phyloP scores from a whole-genome alignment of 2,329 filamentous ascomycete species.

The Nothophaeocryptopus gaeumannii region DNA sequence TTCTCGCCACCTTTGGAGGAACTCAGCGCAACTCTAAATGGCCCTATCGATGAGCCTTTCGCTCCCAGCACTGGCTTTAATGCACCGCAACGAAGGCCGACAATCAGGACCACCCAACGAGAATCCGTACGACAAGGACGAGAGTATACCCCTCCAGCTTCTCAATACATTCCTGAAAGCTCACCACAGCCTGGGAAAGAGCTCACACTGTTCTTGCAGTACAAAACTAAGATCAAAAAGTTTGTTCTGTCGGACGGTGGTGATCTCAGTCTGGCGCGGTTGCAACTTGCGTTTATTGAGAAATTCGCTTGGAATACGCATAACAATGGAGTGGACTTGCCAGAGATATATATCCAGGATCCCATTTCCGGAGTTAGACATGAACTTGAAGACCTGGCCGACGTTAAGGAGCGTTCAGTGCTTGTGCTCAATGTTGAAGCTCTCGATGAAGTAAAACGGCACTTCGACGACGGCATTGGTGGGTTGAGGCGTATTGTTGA shows the following conservation, averaged over 20 bases:
- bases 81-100: conserved; percentile 14
- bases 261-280: conserved; percentile 78
- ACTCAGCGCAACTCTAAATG: conserved; percentile 34
- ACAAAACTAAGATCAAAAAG: conserved; percentile 96
- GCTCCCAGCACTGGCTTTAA: conserved; percentile 14
- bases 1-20: conserved; percentile 28
- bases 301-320: conserved; percentile 99
- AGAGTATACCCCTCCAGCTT: conserved; percentile 39
- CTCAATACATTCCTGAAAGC: conserved; percentile 47
- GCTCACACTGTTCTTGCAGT: conserved; percentile 89
- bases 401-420: conserved; percentile 92
- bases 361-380: conserved; percentile 93
- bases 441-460: conserved; percentile 91
- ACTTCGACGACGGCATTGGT: conserved; percentile 88
- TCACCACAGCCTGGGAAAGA: conserved; percentile 79
- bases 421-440: conserved; percentile 92
- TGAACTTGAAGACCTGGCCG: conserved; percentile 86
- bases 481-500: conserved; percentile 80
- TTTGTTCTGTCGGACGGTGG: conserved; percentile 83
- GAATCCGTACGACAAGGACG: conserved; percentile 19
- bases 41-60: conserved; percentile 34
- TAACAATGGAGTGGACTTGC: conserved; percentile 84
- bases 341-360: conserved; percentile 97
- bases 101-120: conserved; percentile 12
- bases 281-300: conserved; percentile 96